Conservation (phyloP, 2,329 filamentous ascomycete genomes). For the Metarhizium rileyi region DNA sequence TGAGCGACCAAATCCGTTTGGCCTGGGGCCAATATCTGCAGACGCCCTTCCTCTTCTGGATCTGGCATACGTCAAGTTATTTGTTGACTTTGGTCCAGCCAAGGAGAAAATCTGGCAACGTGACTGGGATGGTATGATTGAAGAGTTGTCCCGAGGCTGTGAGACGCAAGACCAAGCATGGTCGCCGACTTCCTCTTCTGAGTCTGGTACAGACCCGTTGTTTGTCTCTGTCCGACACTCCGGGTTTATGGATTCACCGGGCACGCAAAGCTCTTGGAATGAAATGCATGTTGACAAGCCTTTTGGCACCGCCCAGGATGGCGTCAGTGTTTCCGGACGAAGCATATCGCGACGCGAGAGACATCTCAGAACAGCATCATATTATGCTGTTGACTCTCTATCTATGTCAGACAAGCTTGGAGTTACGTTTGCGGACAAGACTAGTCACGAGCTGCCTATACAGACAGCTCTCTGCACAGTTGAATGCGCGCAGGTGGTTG, state of each 20-base stretch:
- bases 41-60: constrained; percentile 88
- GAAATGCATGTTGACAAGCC: constrained; percentile 25
- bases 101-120: constrained; percentile 93
- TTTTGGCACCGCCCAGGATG: neutral
- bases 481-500: constrained; percentile 87
- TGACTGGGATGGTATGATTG: constrained; percentile 85
- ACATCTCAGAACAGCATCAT: constrained; percentile 86
- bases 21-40: constrained; percentile 71
- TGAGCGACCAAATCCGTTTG: constrained; percentile 76
- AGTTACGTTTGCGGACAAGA: constrained; percentile 75
- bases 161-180: constrained; percentile 66
- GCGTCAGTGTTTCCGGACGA: constrained; percentile 22
- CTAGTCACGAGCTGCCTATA: constrained; percentile 74
- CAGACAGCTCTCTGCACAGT: constrained; percentile 89
- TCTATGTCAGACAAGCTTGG: constrained; percentile 80
- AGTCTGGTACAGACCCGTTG: constrained; percentile 34
- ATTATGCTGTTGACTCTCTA: constrained; percentile 86
- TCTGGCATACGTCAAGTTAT: constrained; percentile 82
- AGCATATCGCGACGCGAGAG: constrained; percentile 67
- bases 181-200: constrained; percentile 41
- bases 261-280: constrained; percentile 38
- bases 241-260: constrained; percentile 41
- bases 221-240: constrained; percentile 37
- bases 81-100: constrained; percentile 83
- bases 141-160: constrained; percentile 69